Percentiles rank a stretch among this genome's conserved stretches.
These are phyloP conservation scores for Stephania japonica DNA, from an alignment of 164 flowering plant species.

Conservation along the genomic window DNA sequence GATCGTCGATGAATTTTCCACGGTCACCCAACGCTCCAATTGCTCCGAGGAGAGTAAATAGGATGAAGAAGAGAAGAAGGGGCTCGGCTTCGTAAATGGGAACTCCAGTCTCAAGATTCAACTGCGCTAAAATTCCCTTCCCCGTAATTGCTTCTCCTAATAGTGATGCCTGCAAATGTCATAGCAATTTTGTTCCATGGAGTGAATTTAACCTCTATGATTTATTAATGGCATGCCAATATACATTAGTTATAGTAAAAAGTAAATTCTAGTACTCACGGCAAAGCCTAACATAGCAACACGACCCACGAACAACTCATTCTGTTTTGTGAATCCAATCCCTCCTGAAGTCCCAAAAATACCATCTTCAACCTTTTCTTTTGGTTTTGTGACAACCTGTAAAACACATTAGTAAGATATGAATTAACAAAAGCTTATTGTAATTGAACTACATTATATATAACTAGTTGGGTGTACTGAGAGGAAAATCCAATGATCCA, in stretches of 20 bases:
- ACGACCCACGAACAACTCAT: constrained; percentile 96
- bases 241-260: neutral
- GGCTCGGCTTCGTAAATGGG: constrained; percentile 98
- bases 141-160: constrained; percentile 94
- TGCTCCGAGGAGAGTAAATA: constrained; percentile 90
- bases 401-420: neutral
- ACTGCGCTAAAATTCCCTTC: constrained; percentile 84
- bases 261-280: constrained; percentile 39
- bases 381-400: constrained; percentile 25
- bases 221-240: neutral
- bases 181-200: neutral
- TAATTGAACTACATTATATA: neutral
- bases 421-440: too few relatives aligned
- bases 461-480: neutral
- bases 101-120: constrained; percentile 89
- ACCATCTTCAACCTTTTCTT: constrained; percentile 82
- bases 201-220: too few relatives aligned
- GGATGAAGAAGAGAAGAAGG: constrained; percentile 90
- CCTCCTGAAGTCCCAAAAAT: constrained; percentile 97
- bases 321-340: constrained; percentile 92
- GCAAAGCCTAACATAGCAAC: constrained; percentile 99
- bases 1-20: constrained; percentile 82
- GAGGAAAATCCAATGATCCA: neutral
- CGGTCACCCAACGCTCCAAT: constrained; percentile 96
- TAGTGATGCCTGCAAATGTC: constrained; percentile 69